A percentile compares a stretch with the other conserved stretches of the same genome.
phyloP scores from a whole-genome alignment of 768 basidiomycete species.

The Dacryopinax spathularia region DNA sequence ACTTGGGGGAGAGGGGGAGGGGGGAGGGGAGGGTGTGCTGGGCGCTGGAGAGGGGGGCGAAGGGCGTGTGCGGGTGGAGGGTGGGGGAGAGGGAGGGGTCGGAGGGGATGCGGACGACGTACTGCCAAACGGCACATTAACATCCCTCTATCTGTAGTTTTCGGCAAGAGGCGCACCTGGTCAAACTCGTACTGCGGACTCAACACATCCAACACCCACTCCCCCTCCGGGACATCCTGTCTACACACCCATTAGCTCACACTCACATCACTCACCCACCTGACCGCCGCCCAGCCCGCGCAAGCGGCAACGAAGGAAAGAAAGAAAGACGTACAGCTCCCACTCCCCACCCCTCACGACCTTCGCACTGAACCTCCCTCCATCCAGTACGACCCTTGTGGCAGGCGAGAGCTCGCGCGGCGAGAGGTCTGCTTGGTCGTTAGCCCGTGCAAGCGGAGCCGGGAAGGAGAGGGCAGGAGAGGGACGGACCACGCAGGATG shows the following conservation, averaged over 20 bases:
- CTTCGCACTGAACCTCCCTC: neutral
- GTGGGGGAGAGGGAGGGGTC: conserved; percentile 2
- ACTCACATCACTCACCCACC: neutral
- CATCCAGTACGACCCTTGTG: neutral
- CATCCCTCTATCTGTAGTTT: neutral
- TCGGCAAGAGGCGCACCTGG: neutral
- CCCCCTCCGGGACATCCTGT: neutral
- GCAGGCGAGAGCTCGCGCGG: neutral
- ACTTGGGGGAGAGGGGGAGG: neutral
- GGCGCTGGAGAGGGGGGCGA: conserved; percentile 1
- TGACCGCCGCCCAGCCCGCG: neutral
- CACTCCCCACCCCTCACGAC: neutral
- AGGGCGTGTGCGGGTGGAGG: conserved; percentile 2
- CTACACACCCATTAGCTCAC: neutral
- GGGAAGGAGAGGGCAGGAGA: neutral
- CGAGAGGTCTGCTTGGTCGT: neutral
- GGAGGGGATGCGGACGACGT: neutral
- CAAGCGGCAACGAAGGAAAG: neutral
- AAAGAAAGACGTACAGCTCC: neutral
- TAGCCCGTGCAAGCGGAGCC: neutral
- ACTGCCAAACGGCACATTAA: neutral
- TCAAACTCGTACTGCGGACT: conserved; percentile 2
- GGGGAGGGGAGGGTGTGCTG: neutral
- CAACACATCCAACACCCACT: neutral
- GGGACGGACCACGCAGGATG: neutral